phyloP scores from a whole-genome alignment of 192 early-diverging fungal genomes.

The Spizellomyces sp. region DNA sequence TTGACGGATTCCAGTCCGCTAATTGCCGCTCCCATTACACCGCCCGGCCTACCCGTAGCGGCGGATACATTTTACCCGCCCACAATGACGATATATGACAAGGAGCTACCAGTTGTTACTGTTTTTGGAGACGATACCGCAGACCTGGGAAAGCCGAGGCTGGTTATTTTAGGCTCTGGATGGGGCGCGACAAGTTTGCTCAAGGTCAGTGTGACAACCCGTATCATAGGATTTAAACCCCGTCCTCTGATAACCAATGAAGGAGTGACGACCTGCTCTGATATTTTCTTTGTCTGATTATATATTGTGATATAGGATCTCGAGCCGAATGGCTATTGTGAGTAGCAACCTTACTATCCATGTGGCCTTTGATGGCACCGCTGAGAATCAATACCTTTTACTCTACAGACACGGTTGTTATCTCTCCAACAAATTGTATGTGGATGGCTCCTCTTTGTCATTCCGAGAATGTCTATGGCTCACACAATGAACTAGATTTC shows the following conservation, averaged over 20 bases:
- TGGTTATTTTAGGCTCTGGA: constrained; percentile 44
- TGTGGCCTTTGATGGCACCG: too few relatives aligned
- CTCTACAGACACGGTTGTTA: constrained; percentile 28
- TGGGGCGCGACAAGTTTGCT: constrained; percentile 47
- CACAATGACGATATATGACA: constrained; percentile 21
- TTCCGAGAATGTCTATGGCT: too few relatives aligned
- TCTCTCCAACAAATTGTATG: constrained; percentile 39
- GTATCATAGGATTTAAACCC: too few relatives aligned
- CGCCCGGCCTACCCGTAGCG: not conserved
- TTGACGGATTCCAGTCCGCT: too few relatives aligned
- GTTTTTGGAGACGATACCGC: constrained; percentile 30
- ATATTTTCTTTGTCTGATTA: too few relatives aligned
- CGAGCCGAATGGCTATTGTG: constrained; percentile 28
- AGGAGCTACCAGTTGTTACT: constrained; percentile 27
- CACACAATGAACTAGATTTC: constrained; percentile 16
- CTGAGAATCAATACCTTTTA: too few relatives aligned
- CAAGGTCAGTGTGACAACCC: constrained; percentile 12
- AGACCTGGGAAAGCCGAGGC: constrained; percentile 30
- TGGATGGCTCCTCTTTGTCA: too few relatives aligned
- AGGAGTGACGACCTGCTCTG: too few relatives aligned
- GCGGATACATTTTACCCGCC: constrained; percentile 11
- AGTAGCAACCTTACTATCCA: too few relatives aligned
- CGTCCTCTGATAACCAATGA: too few relatives aligned
- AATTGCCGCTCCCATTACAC: too few relatives aligned
- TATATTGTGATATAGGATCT: constrained; percentile 15